Evolutionary conservation across 495 filamentous ascomycete genomes (phyloP), one percentile per base, ranked within the genome.

Genomic region (Hypoxylon rickii): DNA sequence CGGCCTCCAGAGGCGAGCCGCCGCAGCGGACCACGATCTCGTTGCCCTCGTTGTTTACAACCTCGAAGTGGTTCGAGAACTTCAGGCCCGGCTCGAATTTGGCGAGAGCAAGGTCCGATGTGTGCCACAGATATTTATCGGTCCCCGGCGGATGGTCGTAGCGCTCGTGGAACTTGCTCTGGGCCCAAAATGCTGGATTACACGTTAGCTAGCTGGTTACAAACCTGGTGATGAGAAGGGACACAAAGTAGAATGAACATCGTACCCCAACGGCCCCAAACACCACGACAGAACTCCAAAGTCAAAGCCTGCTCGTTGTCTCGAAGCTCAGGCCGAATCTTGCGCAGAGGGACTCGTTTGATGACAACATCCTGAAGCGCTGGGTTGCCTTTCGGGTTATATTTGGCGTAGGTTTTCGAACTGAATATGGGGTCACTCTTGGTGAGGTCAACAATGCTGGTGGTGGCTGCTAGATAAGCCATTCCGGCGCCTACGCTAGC

Each of bases 31-130:
- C 78, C 4, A 80, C 66, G 37, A 89, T 86, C 21, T 75, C 73
- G 19, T 79, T 79, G 6, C 81, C 73, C 13, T 78, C 82, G 68
- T 87, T 86, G 52, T 83, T 81, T 2, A 91, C 70, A 0, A 91
- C 86, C 68, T 91, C 85, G 67, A 91, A 90, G 70, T 91, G 87
- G 64, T 91, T 87, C 19, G 84, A 87, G 61, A 89, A 80, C 21
- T 80, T 66, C 16, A 86, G 86, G 19, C 86, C 86, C 31, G 79
- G 70, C 19, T 84, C 77, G 67, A 87, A 91, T 26, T 54, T 73
- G 21, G 75, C 80, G 13, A 61, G 41, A 16, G 75, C 62, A 1
- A 91, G 76, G 31, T 85, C 80, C 5, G 73, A 64, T 17, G 66
- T 72, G 3, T 76, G 72, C 88, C 88, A 90, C 16, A 90, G 80